These are phyloP conservation scores for Boletus subparvulus DNA, from an alignment of 768 basidiomycete genomes.

Conservation along the genomic window DNA sequence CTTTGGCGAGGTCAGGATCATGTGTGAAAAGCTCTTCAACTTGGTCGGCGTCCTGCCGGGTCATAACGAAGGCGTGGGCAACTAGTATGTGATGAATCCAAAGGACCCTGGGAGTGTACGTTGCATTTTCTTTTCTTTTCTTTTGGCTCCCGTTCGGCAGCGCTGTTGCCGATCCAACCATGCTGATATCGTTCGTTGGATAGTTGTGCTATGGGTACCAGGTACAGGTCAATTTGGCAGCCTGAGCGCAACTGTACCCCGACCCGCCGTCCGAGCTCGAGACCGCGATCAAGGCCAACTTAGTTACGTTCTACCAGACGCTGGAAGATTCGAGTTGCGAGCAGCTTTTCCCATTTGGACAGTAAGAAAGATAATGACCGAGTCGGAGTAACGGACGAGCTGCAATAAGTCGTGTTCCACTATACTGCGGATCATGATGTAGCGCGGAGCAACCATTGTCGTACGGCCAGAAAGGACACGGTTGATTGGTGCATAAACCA, in stretches of 20 bases:
- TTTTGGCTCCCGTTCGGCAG: not conserved
- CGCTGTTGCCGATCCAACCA: not conserved
- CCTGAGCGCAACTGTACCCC: conserved; percentile 16
- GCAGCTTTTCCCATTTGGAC: conserved; percentile 18
- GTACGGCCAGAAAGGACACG: too few relatives aligned
- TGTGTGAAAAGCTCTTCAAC: not conserved
- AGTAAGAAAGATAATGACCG: not conserved
- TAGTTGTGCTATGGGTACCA: conserved; percentile 24
- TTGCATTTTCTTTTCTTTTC: not conserved
- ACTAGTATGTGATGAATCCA: conserved; percentile 10
- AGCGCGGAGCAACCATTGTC: too few relatives aligned
- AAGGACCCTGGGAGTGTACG: conserved; percentile 15
- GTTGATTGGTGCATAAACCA: too few relatives aligned
- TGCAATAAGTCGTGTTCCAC: too few relatives aligned
- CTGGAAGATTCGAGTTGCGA: conserved; percentile 12
- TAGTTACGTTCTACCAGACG: conserved; percentile 15
- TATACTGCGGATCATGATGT: too few relatives aligned
- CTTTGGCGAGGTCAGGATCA: not conserved
- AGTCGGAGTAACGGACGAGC: not conserved
- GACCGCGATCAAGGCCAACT: not conserved
- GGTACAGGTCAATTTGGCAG: conserved; percentile 18
- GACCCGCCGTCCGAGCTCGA: conserved; percentile 5
- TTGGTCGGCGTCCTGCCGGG: conserved; percentile 15
- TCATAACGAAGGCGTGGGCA: conserved; percentile 16
- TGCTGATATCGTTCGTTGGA: not conserved